A percentile compares a stretch with the other conserved stretches of the same genome.
Conservation (phyloP, 306 rosid species). For the Echinosophora koreensis region DNA sequence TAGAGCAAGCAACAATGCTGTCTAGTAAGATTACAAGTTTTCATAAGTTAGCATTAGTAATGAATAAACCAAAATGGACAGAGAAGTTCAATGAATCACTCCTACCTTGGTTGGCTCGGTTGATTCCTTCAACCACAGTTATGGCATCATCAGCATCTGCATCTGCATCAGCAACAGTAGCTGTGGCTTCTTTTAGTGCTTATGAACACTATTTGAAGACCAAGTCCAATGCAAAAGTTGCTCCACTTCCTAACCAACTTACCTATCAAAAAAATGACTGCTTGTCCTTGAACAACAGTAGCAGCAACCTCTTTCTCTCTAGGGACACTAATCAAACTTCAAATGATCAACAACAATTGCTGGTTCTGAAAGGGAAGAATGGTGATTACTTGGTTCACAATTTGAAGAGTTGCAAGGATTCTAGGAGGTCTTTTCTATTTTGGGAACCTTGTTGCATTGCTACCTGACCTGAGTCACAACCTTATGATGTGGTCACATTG, state of each 20-base stretch:
- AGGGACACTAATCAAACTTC: constrained; percentile 39
- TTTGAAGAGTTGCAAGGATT: constrained; percentile 39
- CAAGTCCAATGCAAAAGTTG: constrained; percentile 43
- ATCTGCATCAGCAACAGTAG: constrained; percentile 36
- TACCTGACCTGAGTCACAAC: constrained; percentile 63
- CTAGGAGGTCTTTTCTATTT: constrained; percentile 70
- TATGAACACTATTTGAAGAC: constrained; percentile 68
- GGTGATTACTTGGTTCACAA: constrained; percentile 70
- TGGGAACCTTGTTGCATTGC: constrained; percentile 91
- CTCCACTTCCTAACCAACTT: constrained; percentile 29
- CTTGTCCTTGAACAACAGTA: constrained; percentile 16
- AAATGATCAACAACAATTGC: constrained; percentile 51
- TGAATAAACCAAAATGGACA: constrained; percentile 57
- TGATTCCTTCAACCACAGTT: constrained; percentile 31
- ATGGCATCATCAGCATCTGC: too few species aligned
- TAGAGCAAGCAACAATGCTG: constrained; percentile 43
- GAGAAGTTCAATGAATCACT: constrained; percentile 60
- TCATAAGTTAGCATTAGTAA: constrained; percentile 59
- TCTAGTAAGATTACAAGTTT: constrained; percentile 52
- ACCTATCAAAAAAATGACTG: constrained; percentile 34
- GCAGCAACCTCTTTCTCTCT: constrained; percentile 34
- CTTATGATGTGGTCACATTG: neutral
- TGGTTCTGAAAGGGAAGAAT: constrained; percentile 68
- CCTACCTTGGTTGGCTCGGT: constrained; percentile 52
- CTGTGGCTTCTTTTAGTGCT: constrained; percentile 57